Evolutionary conservation across 257 asterid genomes (phyloP).

Genomic region (Euphrasia confusa): DNA sequence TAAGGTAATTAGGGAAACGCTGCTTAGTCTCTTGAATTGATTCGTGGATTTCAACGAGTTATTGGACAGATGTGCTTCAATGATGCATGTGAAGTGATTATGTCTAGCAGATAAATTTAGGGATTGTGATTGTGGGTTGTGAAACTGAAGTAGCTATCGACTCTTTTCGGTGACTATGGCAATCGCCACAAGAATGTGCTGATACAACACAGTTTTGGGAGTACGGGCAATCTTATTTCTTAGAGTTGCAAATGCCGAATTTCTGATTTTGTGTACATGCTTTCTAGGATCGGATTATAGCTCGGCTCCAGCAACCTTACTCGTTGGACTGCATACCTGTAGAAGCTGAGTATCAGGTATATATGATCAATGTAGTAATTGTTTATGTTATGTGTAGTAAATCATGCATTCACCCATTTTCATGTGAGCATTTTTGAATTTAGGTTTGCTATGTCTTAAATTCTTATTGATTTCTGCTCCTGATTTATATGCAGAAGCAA

Average conservation of each 20-base stretch:
- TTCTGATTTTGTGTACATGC: neutral
- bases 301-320: conserved; percentile 99
- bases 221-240: neutral
- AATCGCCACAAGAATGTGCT: neutral
- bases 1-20: conserved; percentile 48
- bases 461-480: conserved; percentile 1
- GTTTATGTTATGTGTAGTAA: neutral
- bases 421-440: neutral
- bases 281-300: conserved; percentile 82
- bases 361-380: conserved; percentile 17
- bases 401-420: neutral
- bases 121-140: neutral
- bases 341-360: conserved; percentile 97
- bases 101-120: neutral
- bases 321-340: conserved; percentile 98
- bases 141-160: neutral
- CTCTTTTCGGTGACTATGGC: neutral
- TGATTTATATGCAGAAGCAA: conserved; percentile 68
- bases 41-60: neutral
- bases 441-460: neutral
- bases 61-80: too few relatives aligned
- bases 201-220: neutral
- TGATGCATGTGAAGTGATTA: neutral
- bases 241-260: neutral
- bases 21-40: too few relatives aligned